phyloP scores from a whole-genome alignment of 2,329 filamentous ascomycete genomes.

The Xylogone sp. region DNA sequence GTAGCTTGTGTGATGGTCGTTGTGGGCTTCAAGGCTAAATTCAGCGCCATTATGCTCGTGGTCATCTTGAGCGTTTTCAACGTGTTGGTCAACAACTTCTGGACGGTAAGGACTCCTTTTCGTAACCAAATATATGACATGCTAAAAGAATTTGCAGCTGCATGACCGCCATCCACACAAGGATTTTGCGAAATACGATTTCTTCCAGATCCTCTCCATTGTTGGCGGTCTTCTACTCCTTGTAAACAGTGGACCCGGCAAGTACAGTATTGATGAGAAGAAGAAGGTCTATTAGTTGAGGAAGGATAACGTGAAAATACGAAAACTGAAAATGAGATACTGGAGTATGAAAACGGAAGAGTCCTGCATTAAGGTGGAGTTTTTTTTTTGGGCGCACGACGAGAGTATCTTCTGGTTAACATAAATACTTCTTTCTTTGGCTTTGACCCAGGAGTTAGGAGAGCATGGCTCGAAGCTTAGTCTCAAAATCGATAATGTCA shows the following conservation, averaged over 20 bases:
- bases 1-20: constrained; percentile 97
- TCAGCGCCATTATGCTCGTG: constrained; percentile 91
- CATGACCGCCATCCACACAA: constrained; percentile 98
- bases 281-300: constrained; percentile 91
- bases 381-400: constrained; percentile 6
- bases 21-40: constrained; percentile 99
- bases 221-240: constrained; percentile 93
- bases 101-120: constrained; percentile 68
- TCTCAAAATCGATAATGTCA: neutral
- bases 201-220: constrained; percentile 99
- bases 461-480: neutral
- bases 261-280: constrained; percentile 99
- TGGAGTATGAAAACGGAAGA: constrained; percentile 8
- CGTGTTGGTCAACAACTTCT: constrained; percentile 98
- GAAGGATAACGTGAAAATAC: constrained; percentile 4
- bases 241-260: constrained; percentile 97
- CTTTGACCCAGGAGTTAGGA: neutral
- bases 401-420: neutral
- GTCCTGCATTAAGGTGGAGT: constrained; percentile 24
- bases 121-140: neutral
- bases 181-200: constrained; percentile 99
- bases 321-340: constrained; percentile 5
- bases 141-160: constrained; percentile 53
- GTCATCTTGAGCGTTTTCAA: constrained; percentile 97
- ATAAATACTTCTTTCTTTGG: neutral